Conservation (phyloP, 352 stramenopile genomes). For the Thalassiosira hispida region DNA sequence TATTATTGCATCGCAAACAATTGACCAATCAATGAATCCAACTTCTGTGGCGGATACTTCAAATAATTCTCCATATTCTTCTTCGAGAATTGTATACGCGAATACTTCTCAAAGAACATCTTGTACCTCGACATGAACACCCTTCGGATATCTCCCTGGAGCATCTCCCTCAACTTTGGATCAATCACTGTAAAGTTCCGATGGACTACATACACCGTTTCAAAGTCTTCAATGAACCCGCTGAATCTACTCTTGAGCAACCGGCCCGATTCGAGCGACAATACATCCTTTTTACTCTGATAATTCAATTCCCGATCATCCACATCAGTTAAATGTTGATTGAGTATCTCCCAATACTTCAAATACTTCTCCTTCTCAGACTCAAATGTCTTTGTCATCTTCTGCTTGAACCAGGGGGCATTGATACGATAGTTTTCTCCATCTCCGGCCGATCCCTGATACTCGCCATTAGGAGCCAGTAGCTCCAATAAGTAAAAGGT, state of each 20-base stretch:
- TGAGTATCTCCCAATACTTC: constrained; percentile 68
- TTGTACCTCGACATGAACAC: constrained; percentile 90
- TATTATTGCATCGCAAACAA: constrained; percentile 77
- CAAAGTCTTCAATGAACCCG: constrained; percentile 80
- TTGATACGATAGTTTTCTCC: constrained; percentile 86
- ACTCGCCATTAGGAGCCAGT: constrained; percentile 71
- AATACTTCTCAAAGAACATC: constrained; percentile 93
- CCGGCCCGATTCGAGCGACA: constrained; percentile 90
- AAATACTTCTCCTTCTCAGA: constrained; percentile 84
- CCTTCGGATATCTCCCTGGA: constrained; percentile 88
- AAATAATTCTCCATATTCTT: constrained; percentile 90
- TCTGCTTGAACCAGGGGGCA: constrained; percentile 87
- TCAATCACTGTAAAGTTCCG: constrained; percentile 89
- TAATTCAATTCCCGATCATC: constrained; percentile 90
- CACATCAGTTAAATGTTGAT: constrained; percentile 80
- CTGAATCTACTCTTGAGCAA: constrained; percentile 92
- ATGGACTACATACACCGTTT: constrained; percentile 70
- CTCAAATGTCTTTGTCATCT: constrained; percentile 88
- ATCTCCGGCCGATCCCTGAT: constrained; percentile 14
- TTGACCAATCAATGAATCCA: constrained; percentile 87
- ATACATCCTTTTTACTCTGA: constrained; percentile 84
- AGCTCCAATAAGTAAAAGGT: constrained; percentile 90
- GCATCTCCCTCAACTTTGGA: constrained; percentile 85
- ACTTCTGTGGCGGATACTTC: constrained; percentile 88
- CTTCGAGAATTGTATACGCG: constrained; percentile 90